These are phyloP conservation scores for Colletotrichum sp. DNA, from an alignment of 2,329 filamentous ascomycete genomes.

Conservation along the genomic window DNA sequence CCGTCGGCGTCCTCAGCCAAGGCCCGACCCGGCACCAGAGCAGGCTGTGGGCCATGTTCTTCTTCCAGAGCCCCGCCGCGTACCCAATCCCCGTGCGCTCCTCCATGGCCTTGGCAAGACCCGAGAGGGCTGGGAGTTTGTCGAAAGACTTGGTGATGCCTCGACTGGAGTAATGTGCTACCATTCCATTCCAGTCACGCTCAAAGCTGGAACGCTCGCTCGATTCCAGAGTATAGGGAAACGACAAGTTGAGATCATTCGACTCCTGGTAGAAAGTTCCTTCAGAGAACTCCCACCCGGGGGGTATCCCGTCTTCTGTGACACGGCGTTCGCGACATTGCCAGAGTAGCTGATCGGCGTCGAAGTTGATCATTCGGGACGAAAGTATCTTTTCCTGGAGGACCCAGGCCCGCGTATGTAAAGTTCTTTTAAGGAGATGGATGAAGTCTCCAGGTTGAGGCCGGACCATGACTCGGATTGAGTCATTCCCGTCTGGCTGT, in stretches of 20 bases:
- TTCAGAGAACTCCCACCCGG: neutral
- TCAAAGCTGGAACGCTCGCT: neutral
- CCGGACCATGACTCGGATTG: neutral
- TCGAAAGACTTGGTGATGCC: neutral
- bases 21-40: neutral
- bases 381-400: neutral
- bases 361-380: neutral
- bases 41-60: neutral
- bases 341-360: neutral
- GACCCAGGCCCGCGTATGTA: neutral
- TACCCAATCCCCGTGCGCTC: neutral
- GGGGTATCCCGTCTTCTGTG: neutral
- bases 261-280: neutral
- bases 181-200: neutral
- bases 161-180: neutral
- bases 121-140: neutral
- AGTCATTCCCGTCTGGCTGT: neutral
- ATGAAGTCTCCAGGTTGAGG: neutral
- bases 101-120: neutral
- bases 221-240: neutral
- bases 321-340: neutral
- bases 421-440: neutral
- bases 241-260: neutral
- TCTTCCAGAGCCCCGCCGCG: neutral
- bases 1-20: neutral